Conservation (phyloP, 495 filamentous ascomycete genomes). For the Sordaria brevicollis region DNA sequence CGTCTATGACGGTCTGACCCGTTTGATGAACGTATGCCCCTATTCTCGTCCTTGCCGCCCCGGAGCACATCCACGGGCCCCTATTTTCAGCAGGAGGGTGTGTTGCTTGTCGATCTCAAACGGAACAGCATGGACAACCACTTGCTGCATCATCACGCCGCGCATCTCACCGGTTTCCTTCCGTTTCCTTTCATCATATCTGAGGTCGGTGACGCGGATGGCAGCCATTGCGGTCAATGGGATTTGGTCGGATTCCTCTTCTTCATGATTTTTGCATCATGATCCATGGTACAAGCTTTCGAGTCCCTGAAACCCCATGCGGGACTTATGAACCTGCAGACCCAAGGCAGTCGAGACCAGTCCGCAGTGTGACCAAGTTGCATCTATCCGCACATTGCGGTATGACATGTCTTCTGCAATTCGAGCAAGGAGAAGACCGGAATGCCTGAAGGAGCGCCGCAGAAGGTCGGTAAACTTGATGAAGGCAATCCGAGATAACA, state of each 20-base stretch:
- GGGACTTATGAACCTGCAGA: not conserved
- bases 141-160: not conserved
- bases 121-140: not conserved
- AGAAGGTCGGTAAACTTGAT: not conserved
- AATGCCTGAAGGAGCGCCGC: not conserved
- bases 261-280: not conserved
- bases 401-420: not conserved
- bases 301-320: not conserved
- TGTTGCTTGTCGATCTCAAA: not conserved
- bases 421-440: not conserved
- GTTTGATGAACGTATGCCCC: not conserved
- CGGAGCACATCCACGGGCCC: not conserved
- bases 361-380: not conserved
- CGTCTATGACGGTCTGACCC: not conserved
- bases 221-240: not conserved
- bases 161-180: not conserved
- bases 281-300: not conserved
- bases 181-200: not conserved
- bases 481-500: not conserved
- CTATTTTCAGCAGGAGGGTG: not conserved
- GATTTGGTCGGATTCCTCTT: not conserved
- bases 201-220: not conserved
- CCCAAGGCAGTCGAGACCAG: not conserved
- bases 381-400: not conserved
- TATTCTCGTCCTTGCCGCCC: not conserved